These are phyloP conservation scores for Lyophyllum decastes DNA, from an alignment of 768 basidiomycete genomes.

Conservation along the genomic window DNA sequence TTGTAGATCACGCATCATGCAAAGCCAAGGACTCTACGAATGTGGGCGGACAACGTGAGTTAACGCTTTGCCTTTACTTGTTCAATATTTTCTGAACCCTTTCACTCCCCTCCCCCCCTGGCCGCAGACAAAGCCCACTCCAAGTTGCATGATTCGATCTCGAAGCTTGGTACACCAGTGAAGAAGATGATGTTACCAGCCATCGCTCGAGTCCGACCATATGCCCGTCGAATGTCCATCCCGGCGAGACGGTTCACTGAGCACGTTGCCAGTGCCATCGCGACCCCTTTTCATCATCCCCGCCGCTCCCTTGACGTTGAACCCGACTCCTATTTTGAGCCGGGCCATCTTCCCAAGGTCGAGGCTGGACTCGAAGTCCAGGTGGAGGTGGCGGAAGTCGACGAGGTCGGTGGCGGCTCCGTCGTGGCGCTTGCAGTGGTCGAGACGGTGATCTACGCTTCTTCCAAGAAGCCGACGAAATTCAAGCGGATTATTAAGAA, in stretches of 20 bases:
- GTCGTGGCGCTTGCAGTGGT: too few species aligned
- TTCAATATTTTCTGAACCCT: background rate
- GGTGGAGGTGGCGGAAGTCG: too few species aligned
- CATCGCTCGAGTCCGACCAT: constrained; percentile 3
- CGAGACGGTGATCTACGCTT: too few species aligned
- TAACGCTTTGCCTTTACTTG: background rate
- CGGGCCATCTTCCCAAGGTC: background rate
- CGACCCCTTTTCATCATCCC: background rate
- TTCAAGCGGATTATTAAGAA: background rate
- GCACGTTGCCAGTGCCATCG: background rate
- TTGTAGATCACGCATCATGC: background rate
- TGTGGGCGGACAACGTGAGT: constrained; percentile 2
- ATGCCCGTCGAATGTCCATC: constrained; percentile 10
- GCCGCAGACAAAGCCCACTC: background rate
- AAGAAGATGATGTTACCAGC: background rate
- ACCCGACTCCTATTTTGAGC: background rate
- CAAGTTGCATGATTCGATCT: constrained; percentile 1
- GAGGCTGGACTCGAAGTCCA: background rate
- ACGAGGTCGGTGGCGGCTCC: background rate
- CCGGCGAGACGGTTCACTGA: background rate
- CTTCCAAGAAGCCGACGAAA: background rate
- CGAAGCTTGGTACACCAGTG: constrained; percentile 4
- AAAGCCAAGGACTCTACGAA: background rate
- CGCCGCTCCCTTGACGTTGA: constrained; percentile 5
- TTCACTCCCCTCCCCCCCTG: background rate